Evolutionary conservation across 805 yeast genomes (phyloP).

Genomic region (Candida golubevii): DNA sequence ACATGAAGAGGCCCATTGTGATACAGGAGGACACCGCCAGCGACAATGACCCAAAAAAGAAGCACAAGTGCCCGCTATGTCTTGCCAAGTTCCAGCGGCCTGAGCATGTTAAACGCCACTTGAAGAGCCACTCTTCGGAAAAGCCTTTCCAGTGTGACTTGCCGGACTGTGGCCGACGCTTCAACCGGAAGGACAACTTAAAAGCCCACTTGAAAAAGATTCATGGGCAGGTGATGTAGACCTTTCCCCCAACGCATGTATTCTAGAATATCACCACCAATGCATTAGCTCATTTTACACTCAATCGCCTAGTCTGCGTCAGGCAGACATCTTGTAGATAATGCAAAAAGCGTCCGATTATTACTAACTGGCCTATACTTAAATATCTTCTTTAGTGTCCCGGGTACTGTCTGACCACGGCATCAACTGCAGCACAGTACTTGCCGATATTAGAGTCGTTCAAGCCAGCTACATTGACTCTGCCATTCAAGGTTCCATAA

Average conservation of each 20-base stretch:
- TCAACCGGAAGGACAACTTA: conserved; percentile 56
- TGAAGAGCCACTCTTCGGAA: conserved; percentile 55
- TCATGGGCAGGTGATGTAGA: conserved; percentile 29
- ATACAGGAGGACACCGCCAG: conserved; percentile 31
- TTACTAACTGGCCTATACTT: too few species aligned
- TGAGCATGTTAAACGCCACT: conserved; percentile 65
- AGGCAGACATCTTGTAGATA: too few species aligned
- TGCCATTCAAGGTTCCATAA: conserved; percentile 35
- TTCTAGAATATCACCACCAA: background rate
- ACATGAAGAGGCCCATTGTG: conserved; percentile 20
- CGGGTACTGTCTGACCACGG: conserved; percentile 28
- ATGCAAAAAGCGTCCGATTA: too few species aligned
- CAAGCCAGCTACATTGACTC: conserved; percentile 45
- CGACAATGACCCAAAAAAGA: conserved; percentile 44
- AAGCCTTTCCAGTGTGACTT: conserved; percentile 55
- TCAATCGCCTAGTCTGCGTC: too few species aligned
- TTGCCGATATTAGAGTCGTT: conserved; percentile 35
- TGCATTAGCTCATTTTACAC: background rate
- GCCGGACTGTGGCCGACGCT: conserved; percentile 49
- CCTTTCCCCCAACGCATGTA: background rate
- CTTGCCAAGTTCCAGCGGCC: conserved; percentile 62
- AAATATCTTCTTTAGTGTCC: conserved; percentile 1
- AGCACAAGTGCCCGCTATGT: conserved; percentile 62
- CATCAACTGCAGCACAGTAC: conserved; percentile 35
- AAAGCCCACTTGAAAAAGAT: conserved; percentile 62